Evolutionary conservation across 208 protist genomes (phyloP), one percentile per base, ranked within the genome.

Genomic region (Trypanosoma congolense): DNA sequence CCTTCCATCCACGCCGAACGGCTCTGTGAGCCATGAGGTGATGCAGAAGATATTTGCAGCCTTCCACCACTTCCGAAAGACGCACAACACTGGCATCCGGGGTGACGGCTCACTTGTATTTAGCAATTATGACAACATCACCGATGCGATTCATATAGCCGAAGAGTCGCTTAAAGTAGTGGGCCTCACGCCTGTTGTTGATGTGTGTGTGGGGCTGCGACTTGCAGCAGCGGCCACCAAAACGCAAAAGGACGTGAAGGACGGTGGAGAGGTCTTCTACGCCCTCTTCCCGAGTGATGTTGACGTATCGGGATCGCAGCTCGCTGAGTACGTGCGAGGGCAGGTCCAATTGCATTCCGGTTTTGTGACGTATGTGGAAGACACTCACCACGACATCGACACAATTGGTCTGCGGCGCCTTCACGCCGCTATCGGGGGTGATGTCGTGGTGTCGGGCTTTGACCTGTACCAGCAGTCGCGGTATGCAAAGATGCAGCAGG

Each of bases 251-350:
- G 61, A 61, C 0, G 61, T 44, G 4, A 61, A 63, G 35, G 46
- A 40, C 0, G 28, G 14, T 12, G 44, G 51, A 40, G 73, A 80
- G 28, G 61, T 70, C 14, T 54, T 77, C 47, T 93, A 93, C 61
- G 41, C 67, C 4, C 67, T 88, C 28, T 90, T 90, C 55, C 38
- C 49, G 18, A 80, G 76, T 0, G 86, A 90, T 35, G 41, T 72
- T 10, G 66, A 87, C 5, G 74, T 90, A 2, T 81, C 77, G 9
- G 80, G 82, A 8, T 63, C 73, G 43, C 86, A 93, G 64, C 36
- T 93, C 21, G 65, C 76, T 16, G 75, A 80, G 53, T 88, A 90
- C 65, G 26, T 90, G 16, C 65, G 68, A 25, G 75, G 90, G 54
- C 86, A 90, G 55, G 36, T 88, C 18, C 58, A 61, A 38, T 56